These are phyloP conservation scores for Hirschfeldia incana DNA, from an alignment of 345 rosid genomes.

Conservation along the genomic window DNA sequence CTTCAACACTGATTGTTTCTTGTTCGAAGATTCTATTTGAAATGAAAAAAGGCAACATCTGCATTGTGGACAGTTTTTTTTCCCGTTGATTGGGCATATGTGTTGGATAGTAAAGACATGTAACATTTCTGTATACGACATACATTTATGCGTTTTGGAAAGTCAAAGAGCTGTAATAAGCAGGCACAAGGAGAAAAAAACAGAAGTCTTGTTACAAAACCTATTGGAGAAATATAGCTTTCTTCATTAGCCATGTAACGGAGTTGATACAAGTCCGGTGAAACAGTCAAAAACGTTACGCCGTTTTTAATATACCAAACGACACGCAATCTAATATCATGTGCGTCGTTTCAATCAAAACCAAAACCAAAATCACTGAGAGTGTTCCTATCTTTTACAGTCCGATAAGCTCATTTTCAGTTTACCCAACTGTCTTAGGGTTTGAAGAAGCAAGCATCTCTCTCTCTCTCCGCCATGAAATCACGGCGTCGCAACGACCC, in stretches of 20 bases:
- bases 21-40: background rate
- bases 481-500: background rate
- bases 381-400: background rate
- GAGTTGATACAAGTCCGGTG: background rate
- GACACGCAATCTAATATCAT: background rate
- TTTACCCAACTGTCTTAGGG: background rate
- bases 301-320: background rate
- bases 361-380: background rate
- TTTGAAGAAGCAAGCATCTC: background rate
- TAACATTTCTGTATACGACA: background rate
- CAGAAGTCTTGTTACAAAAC: background rate
- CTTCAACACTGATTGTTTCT: background rate
- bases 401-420: background rate
- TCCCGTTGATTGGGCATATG: background rate
- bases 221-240: background rate
- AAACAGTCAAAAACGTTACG: background rate
- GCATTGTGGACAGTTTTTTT: slow-evolving; percentile 28
- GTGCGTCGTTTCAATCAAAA: background rate
- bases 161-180: slow-evolving; percentile 3
- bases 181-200: background rate
- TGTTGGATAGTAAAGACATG: slow-evolving; percentile 9
- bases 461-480: background rate
- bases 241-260: background rate
- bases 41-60: background rate
- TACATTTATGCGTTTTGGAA: too few relatives aligned